Base-by-base conservation (phyloP, 2,329 filamentous ascomycete species). In the Zymoseptoria passerinii region DNA sequence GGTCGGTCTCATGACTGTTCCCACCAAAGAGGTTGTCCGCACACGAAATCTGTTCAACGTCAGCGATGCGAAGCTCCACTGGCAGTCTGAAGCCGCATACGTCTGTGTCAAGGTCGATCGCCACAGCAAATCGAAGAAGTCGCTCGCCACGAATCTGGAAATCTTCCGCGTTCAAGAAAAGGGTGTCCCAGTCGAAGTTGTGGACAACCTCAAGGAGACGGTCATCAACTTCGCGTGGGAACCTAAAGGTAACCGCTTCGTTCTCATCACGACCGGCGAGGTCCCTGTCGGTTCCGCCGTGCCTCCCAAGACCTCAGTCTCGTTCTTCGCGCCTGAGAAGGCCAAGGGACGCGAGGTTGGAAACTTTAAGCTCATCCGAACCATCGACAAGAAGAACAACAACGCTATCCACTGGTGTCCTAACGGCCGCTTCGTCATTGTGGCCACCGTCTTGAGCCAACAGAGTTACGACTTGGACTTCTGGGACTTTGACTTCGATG, bases 161-260 rank as follows among this genome's bases (percentile, higher is more conserved):
- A 97, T 99, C 72, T 99, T 99, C 87, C 90, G 94, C 61, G 84
- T 99, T 67, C 87, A 85, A 73, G 94, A 99, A 76, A 99, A 99
- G 83, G 92, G 94, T 66, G 94, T 99, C 1, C 94, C 94, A 0
- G 92, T 99, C 56, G 94, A 99, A 76, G 94, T 97, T 58, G 91
- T 99, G 54, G 94, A 99, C 76, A 91, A 88, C 56, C 89, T 99
- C 77, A 97, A 97, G 78, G 94, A 97, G 71, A 96, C 92, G 0
- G 94, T 99, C 67, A 95, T 99, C 78, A 99, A 99, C 81, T 99
- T 99, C 72, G 91, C 94, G 8, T 99, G 94, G 94, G 94, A 99
- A 73, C 94, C 94, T 63, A 96, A 96, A 80, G 94, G 94, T 62
- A 92, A 95, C 74, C 87, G 94, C 48, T 99, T 99, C 74, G 91